Base-by-base conservation (phyloP, 257 asterid genomes). In the Prunella vulgaris region DNA sequence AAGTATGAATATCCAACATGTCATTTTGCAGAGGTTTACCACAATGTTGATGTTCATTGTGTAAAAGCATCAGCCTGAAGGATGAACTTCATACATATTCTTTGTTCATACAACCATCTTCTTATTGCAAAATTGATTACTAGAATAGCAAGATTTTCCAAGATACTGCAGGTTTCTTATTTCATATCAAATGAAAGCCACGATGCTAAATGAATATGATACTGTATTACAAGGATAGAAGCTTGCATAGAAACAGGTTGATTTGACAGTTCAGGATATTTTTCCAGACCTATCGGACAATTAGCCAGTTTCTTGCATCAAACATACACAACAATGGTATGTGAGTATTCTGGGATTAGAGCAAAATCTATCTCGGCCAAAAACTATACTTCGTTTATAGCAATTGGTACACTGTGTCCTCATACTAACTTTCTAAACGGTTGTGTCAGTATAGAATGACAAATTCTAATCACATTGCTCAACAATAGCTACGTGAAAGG, bases 51-150 rank as follows among this genome's bases (percentile, higher is more conserved):
- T 35, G 42, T 3, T 35, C 42, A 35, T 7, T 66, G 27, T 67
- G 67, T 52, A 70, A 46, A 28, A 64, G 46, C 61, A 18, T 78
- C 77, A 64, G 25, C 76, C 8, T 22, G 53, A 35, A 58, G 35
- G 57, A 57, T 52, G n/a, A 40, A 66, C 42, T 48, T 17, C 69
- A 53, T 64, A 7, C 72, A 48, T 64, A 44, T 54, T 54, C 17
- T 52, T 65, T 28, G 51, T 9, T 48, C 27, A 20, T 27, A 9
- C 30, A 67, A 56, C 8, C 10, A 60, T 66, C 18, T 28, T 60
- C 46, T 30, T 21, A 22, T 68, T 35, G 40, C 68, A 62, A 21
- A 33, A 46, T 53, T 59, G 54, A 44, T 24, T 7, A 54, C 32
- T 38, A 42, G 18, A 20, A 40, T 7, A 18, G 46, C 33, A 60